These are phyloP conservation scores for Mycosphaerella sp. DNA, from an alignment of 2,329 filamentous ascomycete genomes.

Conservation along the genomic window DNA sequence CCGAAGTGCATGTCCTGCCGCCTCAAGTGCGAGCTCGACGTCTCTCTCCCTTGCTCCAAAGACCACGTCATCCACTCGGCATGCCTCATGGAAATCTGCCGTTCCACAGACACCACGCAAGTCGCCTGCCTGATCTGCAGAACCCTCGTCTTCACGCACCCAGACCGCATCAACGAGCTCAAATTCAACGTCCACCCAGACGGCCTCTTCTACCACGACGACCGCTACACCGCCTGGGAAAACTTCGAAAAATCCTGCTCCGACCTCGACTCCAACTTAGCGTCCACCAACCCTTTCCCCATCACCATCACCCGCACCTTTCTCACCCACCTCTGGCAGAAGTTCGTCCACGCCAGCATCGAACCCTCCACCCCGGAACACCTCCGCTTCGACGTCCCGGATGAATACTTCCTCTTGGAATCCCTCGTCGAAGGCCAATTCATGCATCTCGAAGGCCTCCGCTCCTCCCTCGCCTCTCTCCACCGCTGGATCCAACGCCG, in stretches of 20 bases:
- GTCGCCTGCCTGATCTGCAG: slow-evolving; percentile 3
- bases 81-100: slow-evolving; percentile 2
- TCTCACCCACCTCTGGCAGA: slow-evolving; percentile 4
- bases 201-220: slow-evolving; percentile 7
- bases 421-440: background rate
- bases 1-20: slow-evolving; percentile 2
- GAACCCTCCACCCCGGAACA: slow-evolving; percentile 2
- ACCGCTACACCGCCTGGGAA: slow-evolving; percentile 16
- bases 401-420: slow-evolving; percentile 4
- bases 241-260: slow-evolving; percentile 16
- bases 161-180: background rate
- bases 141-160: background rate
- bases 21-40: background rate
- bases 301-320: slow-evolving; percentile 4
- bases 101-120: background rate
- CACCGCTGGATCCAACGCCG: slow-evolving; percentile 9
- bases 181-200: slow-evolving; percentile 7
- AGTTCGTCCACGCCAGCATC: background rate
- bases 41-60: slow-evolving; percentile 4
- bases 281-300: background rate
- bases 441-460: slow-evolving; percentile 3
- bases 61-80: slow-evolving; percentile 3
- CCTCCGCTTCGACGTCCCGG: background rate
- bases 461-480: background rate
- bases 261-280: slow-evolving; percentile 11